phyloP scores from a whole-genome alignment of 2,329 filamentous ascomycete genomes.

The Aspergillus alliaceus region DNA sequence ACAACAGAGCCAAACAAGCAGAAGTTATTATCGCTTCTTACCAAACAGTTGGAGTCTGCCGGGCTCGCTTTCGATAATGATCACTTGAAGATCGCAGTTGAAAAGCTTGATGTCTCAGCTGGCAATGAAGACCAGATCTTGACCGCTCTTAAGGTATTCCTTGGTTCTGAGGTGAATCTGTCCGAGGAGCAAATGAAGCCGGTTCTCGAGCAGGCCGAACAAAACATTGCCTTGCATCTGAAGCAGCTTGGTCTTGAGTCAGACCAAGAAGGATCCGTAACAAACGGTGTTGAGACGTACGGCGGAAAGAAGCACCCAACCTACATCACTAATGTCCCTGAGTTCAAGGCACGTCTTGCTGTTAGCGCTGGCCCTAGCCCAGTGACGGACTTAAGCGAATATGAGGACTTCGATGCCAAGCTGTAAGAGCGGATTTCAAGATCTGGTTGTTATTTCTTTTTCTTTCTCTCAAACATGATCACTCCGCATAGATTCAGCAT shows the following conservation, averaged over 20 bases:
- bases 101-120: constrained; percentile 45
- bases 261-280: constrained; percentile 19
- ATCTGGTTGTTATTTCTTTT: background rate
- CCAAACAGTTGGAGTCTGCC: constrained; percentile 49
- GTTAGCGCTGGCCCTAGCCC: constrained; percentile 72
- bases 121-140: constrained; percentile 53
- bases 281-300: constrained; percentile 22
- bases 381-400: constrained; percentile 74
- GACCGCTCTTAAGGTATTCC: constrained; percentile 52
- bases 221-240: constrained; percentile 48
- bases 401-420: constrained; percentile 82
- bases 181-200: constrained; percentile 50
- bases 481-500: background rate
- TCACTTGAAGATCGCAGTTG: constrained; percentile 46
- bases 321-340: constrained; percentile 74
- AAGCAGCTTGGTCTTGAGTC: constrained; percentile 45
- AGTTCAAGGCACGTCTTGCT: constrained; percentile 74
- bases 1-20: constrained; percentile 41
- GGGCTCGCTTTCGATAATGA: constrained; percentile 46
- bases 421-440: constrained; percentile 49
- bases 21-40: constrained; percentile 45
- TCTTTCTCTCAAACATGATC: background rate
- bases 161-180: constrained; percentile 51
- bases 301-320: constrained; percentile 46
- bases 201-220: constrained; percentile 51